Percentiles rank a stretch among this genome's conserved stretches.
phyloP scores from a whole-genome alignment of 306 rosid species.

The Lablab purpureus region DNA sequence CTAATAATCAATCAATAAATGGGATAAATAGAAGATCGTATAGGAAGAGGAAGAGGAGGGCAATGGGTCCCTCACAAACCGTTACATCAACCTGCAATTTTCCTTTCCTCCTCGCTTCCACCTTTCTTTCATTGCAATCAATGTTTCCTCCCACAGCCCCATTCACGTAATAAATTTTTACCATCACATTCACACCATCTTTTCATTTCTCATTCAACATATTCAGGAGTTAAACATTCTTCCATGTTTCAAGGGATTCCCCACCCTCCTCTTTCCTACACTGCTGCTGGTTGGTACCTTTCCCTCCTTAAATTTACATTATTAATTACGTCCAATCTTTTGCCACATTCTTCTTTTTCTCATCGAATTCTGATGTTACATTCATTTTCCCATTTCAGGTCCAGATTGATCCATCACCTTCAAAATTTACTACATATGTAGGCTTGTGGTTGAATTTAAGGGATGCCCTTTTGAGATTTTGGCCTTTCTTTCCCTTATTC shows the following conservation, averaged over 20 bases:
- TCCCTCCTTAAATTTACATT: constrained; percentile 13
- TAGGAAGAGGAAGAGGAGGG: neutral
- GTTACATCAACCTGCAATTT: constrained; percentile 41
- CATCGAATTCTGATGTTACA: constrained; percentile 38
- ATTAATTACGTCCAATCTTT: constrained; percentile 32
- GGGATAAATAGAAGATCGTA: neutral
- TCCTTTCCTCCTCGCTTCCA: constrained; percentile 32
- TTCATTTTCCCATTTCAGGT: constrained; percentile 36
- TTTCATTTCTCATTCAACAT: neutral
- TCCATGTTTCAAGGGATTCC: constrained; percentile 43
- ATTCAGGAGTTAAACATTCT: constrained; percentile 4
- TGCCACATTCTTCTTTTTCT: neutral
- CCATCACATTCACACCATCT: constrained; percentile 1
- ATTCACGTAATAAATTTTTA: neutral
- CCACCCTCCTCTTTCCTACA: constrained; percentile 32
- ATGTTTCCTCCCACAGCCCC: constrained; percentile 24
- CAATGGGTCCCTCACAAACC: constrained; percentile 39
- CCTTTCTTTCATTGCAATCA: constrained; percentile 12
- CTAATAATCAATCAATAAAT: constrained; percentile 21
- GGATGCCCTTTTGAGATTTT: constrained; percentile 45
- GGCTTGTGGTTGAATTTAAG: constrained; percentile 58
- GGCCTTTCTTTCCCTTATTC: constrained; percentile 77
- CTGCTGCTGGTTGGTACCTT: constrained; percentile 36
- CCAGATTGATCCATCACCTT: constrained; percentile 36
- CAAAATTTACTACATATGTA: constrained; percentile 44